Percentiles rank a stretch among this genome's conserved stretches.
These are phyloP conservation scores for Bassia scoparia DNA, from an alignment of 148 eudicot species.

Conservation along the genomic window DNA sequence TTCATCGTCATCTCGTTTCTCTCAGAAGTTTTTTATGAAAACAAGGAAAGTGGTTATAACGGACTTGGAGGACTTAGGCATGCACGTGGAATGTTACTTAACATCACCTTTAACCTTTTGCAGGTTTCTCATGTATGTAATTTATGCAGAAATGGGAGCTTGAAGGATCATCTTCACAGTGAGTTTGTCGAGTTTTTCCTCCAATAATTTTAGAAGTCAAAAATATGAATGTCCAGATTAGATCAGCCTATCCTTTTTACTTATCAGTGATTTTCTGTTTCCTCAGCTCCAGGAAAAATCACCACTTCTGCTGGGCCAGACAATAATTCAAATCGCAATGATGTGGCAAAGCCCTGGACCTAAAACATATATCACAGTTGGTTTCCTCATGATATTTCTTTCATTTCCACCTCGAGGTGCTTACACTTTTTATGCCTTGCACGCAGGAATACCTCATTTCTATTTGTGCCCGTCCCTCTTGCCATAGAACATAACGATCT, in stretches of 20 bases:
- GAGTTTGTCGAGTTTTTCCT: conserved; percentile 28
- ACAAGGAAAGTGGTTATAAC: conserved; percentile 55
- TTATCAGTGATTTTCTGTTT: not conserved
- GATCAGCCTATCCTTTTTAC: not conserved
- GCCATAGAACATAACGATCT: conserved; percentile 93
- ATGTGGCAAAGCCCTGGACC: conserved; percentile 96
- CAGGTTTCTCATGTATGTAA: conserved; percentile 93
- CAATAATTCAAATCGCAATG: conserved; percentile 88
- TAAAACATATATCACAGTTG: not conserved
- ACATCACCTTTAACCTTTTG: conserved; percentile 19
- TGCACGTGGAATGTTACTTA: not conserved
- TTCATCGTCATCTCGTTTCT: conserved; percentile 96
- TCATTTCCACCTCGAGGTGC: conserved; percentile 7
- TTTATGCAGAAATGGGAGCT: conserved; percentile 92
- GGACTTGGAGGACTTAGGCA: not conserved
- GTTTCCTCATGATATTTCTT: not conserved
- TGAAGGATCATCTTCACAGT: conserved; percentile 93
- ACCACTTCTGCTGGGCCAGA: conserved; percentile 79
- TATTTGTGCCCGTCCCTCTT: conserved; percentile 93
- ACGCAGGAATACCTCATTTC: conserved; percentile 94
- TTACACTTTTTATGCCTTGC: conserved; percentile 22
- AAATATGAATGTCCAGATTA: not conserved
- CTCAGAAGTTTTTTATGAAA: conserved; percentile 79
- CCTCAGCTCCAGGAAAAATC: conserved; percentile 57
- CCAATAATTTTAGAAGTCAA: not conserved